These are phyloP conservation scores for Penicillium sp. DNA, from an alignment of 2,329 filamentous ascomycete species.

Conservation along the genomic window DNA sequence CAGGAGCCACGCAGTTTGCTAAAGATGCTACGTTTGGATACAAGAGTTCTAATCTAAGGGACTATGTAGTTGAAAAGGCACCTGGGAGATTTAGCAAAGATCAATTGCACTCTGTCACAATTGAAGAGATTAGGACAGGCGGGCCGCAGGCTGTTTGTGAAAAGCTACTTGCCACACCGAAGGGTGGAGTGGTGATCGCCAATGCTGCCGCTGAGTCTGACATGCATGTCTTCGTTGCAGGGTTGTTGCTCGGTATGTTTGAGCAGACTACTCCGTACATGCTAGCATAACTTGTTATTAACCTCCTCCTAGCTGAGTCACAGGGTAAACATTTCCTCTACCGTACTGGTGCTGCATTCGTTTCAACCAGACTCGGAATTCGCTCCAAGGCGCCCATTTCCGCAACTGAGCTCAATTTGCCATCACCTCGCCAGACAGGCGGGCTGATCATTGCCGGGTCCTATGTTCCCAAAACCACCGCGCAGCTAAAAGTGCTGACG, in stretches of 20 bases:
- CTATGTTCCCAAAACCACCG: constrained; percentile 62
- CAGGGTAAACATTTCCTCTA: constrained; percentile 48
- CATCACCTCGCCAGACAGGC: constrained; percentile 39
- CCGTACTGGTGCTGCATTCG: constrained; percentile 51
- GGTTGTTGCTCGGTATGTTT: constrained; percentile 43
- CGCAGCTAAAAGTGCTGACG: constrained; percentile 51
- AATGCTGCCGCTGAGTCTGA: constrained; percentile 58
- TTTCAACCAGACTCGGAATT: constrained; percentile 56
- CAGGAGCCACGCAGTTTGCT: constrained; percentile 57
- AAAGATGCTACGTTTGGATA: constrained; percentile 61
- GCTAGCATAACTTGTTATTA: not conserved
- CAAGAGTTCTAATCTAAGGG: constrained; percentile 53
- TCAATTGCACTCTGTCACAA: constrained; percentile 46
- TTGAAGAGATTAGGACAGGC: constrained; percentile 52
- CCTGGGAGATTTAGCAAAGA: constrained; percentile 43
- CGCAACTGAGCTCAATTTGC: constrained; percentile 45
- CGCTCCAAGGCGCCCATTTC: constrained; percentile 54
- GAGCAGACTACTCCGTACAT: not conserved
- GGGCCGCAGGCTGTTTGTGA: constrained; percentile 47
- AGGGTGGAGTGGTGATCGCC: constrained; percentile 50
- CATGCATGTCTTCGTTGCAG: constrained; percentile 57
- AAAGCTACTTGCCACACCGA: constrained; percentile 40
- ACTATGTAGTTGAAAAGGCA: constrained; percentile 59
- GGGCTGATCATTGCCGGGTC: constrained; percentile 59
- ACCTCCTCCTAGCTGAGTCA: constrained; percentile 28